Conservation (phyloP, 2,329 filamentous ascomycete species). For the Tolypocladium inflatum region DNA sequence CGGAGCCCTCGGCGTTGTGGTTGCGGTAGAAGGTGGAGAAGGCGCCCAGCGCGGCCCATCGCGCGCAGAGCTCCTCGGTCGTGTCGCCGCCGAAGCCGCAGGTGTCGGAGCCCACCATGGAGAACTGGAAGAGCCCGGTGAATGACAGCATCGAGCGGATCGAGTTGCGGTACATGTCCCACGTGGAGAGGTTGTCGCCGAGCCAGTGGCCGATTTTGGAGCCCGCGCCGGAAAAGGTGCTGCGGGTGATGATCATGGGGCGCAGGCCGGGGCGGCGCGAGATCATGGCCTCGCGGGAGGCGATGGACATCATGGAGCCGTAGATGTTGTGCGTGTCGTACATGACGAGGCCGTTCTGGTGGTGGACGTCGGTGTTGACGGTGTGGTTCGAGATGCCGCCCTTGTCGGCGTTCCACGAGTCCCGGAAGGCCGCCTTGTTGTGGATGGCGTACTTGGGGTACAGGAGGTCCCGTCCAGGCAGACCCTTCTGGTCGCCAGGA, state of each 20-base stretch:
- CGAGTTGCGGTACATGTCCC: conserved; percentile 65
- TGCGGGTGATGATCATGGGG: conserved; percentile 76
- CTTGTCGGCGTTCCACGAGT: conserved; percentile 40
- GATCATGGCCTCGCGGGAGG: conserved; percentile 64
- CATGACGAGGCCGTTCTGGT: conserved; percentile 61
- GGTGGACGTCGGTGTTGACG: conserved; percentile 67
- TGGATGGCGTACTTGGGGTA: conserved; percentile 71
- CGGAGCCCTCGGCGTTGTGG: conserved; percentile 43
- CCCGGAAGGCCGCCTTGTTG: conserved; percentile 48
- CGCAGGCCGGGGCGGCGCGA: conserved; percentile 56
- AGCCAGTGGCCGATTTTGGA: conserved; percentile 76
- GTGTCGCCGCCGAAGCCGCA: conserved; percentile 65
- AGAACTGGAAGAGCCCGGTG: conserved; percentile 56
- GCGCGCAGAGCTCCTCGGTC: conserved; percentile 53
- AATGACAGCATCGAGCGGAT: conserved; percentile 73
- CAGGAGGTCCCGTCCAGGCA: conserved; percentile 51
- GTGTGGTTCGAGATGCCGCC: conserved; percentile 51
- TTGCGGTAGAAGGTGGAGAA: conserved; percentile 66
- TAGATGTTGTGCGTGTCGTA: conserved; percentile 81
- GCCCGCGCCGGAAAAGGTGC: conserved; percentile 70
- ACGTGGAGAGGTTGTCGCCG: conserved; percentile 63
- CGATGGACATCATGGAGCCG: conserved; percentile 65
- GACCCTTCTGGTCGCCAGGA: conserved; percentile 31
- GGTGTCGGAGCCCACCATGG: conserved; percentile 63
- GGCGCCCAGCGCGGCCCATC: conserved; percentile 61